Evolutionary conservation across 1,284 basidiomycete species (phyloP).

Genomic region (Waitea zeae): DNA sequence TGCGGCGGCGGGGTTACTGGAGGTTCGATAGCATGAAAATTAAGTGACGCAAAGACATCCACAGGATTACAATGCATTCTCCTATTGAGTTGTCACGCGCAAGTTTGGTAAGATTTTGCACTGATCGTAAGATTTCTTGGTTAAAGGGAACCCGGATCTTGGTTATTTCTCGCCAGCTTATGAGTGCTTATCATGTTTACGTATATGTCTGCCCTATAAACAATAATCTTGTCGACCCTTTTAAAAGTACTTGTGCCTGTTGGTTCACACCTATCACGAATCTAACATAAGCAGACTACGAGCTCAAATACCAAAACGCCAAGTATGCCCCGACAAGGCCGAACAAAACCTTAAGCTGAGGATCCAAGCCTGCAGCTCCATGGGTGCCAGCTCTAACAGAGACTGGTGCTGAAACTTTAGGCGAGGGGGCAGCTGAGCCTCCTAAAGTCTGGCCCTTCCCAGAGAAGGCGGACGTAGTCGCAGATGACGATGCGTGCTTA

Average conservation of each 20-base stretch:
- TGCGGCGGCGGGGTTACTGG: too few species aligned
- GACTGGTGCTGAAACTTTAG: slow-evolving; percentile 14
- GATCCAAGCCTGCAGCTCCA: slow-evolving; percentile 32
- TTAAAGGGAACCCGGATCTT: too few species aligned
- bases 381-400: slow-evolving; percentile 15
- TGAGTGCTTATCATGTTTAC: not conserved
- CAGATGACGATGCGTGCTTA: slow-evolving; percentile 29
- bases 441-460: slow-evolving; percentile 59
- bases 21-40: too few species aligned
- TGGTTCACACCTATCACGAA: not conserved
- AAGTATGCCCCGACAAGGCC: slow-evolving; percentile 42
- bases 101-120: too few species aligned
- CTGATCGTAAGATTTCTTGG: too few species aligned
- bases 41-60: too few species aligned
- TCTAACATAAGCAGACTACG: slow-evolving; percentile 2
- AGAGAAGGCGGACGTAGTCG: slow-evolving; percentile 30
- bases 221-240: not conserved
- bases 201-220: not conserved
- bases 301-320: slow-evolving; percentile 39
- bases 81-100: too few species aligned
- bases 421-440: slow-evolving; percentile 17
- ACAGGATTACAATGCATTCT: too few species aligned
- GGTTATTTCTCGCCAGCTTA: not conserved
- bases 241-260: not conserved
- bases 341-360: slow-evolving; percentile 46